Evolutionary conservation across 208 protist genomes (phyloP).

Genomic region (Leishmania aethiopica): DNA sequence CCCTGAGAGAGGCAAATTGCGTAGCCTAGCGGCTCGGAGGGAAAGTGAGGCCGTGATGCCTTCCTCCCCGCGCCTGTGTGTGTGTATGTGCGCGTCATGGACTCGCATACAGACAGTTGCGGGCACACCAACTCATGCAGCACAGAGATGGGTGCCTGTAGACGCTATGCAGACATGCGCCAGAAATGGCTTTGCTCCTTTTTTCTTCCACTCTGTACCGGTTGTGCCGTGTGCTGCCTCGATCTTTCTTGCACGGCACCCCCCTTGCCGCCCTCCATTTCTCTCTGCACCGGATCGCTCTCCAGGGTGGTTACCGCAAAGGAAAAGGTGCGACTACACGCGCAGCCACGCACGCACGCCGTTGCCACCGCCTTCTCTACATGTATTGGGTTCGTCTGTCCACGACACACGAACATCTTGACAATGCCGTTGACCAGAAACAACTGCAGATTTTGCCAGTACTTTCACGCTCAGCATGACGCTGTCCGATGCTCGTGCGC

Average conservation of each 20-base stretch:
- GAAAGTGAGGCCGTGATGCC: not conserved
- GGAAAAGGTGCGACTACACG: not conserved
- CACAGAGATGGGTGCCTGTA: not conserved
- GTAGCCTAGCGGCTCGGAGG: not conserved
- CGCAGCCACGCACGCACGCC: not conserved
- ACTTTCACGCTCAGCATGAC: slow-evolving; percentile 41
- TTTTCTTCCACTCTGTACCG: not conserved
- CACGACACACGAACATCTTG: not conserved
- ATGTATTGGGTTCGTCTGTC: not conserved
- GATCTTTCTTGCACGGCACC: not conserved
- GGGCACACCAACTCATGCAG: not conserved
- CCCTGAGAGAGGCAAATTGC: not conserved
- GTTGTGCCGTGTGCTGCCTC: not conserved
- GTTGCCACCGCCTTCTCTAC: not conserved
- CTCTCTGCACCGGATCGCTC: not conserved
- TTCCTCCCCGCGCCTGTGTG: not conserved
- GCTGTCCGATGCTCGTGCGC: slow-evolving; percentile 22
- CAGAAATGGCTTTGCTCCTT: no score
- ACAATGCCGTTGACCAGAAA: not conserved
- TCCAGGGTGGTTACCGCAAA: not conserved
- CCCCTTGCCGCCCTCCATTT: not conserved
- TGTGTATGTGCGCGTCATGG: not conserved
- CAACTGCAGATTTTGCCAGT: slow-evolving; percentile 35
- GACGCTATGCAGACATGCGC: not conserved
- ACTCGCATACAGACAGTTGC: not conserved